Evolutionary conservation across 306 rosid genomes (phyloP).

Genomic region (Quercus mongolica): DNA sequence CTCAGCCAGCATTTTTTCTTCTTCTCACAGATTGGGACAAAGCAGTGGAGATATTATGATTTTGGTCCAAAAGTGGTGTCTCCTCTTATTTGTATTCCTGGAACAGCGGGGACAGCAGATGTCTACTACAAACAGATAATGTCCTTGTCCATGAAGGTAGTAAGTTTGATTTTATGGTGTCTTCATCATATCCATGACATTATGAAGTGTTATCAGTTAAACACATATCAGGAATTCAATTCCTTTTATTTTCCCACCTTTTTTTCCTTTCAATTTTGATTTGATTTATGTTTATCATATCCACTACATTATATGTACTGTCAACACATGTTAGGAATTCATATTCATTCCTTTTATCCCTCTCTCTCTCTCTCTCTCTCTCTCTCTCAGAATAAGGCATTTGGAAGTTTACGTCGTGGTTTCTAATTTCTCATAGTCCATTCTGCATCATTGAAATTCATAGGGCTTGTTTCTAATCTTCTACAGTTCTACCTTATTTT

Average conservation of each 20-base stretch:
- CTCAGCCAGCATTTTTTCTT: not conserved
- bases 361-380: not conserved
- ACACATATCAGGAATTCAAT: not conserved
- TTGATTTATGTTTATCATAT: too few species aligned
- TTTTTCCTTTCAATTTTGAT: not conserved
- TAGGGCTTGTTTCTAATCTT: not conserved
- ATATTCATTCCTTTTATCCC: not conserved
- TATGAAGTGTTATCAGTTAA: not conserved
- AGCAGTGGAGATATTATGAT: slow-evolving; percentile 96
- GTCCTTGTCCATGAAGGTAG: slow-evolving; percentile 89
- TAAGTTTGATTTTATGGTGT: not conserved
- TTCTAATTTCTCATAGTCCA: not conserved
- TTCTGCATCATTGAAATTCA: not conserved
- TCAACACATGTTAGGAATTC: not conserved
- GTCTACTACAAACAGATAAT: slow-evolving; percentile 96
- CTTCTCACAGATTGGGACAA: slow-evolving; percentile 76
- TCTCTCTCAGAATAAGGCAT: not conserved
- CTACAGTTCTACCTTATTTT: not conserved
- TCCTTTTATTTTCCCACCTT: not conserved
- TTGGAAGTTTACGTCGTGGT: not conserved
- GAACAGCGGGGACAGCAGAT: slow-evolving; percentile 95
- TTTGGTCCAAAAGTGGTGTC: slow-evolving; percentile 94
- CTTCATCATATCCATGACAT: slow-evolving; percentile 6
- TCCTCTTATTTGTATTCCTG: slow-evolving; percentile 98
- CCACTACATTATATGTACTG: too few species aligned